A percentile compares a stretch with the other conserved stretches of the same genome.
These are phyloP conservation scores for Aspergillus indologenus DNA, from an alignment of 495 filamentous ascomycete genomes.

Conservation along the genomic window DNA sequence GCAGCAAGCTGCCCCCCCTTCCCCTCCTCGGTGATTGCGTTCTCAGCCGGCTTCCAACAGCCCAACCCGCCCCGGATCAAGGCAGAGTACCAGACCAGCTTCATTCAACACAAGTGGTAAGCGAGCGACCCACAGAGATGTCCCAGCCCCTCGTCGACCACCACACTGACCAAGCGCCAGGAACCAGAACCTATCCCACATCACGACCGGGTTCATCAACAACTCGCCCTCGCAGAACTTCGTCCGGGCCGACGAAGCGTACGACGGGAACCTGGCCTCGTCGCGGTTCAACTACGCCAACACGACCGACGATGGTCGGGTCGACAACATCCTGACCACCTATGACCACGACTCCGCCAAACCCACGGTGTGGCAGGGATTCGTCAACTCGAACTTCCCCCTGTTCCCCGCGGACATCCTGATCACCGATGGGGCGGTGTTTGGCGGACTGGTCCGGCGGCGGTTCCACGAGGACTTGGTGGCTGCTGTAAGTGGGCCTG, in stretches of 20 bases:
- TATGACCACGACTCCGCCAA: slow-evolving; percentile 5
- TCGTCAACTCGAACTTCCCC: slow-evolving; percentile 24
- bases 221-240: slow-evolving; percentile 24
- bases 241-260: slow-evolving; percentile 28
- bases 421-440: slow-evolving; percentile 18
- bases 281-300: slow-evolving; percentile 33
- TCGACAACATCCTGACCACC: slow-evolving; percentile 27
- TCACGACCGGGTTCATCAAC: slow-evolving; percentile 28
- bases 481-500: slow-evolving; percentile 21
- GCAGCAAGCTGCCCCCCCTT: slow-evolving; percentile 14
- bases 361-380: slow-evolving; percentile 17
- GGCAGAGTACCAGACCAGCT: slow-evolving; percentile 25
- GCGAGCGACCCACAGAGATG: background rate
- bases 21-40: slow-evolving; percentile 20
- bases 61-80: slow-evolving; percentile 28
- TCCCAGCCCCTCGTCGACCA: background rate
- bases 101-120: slow-evolving; percentile 32
- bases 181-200: slow-evolving; percentile 31
- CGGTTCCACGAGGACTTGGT: slow-evolving; percentile 13
- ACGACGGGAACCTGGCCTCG: slow-evolving; percentile 22
- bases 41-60: slow-evolving; percentile 24
- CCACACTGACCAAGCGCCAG: slow-evolving; percentile 15
- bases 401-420: slow-evolving; percentile 22
- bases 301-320: slow-evolving; percentile 24
- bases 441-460: slow-evolving; percentile 21